Conservation (phyloP, 257 asterid genomes). For the Sherardia arvensis region DNA sequence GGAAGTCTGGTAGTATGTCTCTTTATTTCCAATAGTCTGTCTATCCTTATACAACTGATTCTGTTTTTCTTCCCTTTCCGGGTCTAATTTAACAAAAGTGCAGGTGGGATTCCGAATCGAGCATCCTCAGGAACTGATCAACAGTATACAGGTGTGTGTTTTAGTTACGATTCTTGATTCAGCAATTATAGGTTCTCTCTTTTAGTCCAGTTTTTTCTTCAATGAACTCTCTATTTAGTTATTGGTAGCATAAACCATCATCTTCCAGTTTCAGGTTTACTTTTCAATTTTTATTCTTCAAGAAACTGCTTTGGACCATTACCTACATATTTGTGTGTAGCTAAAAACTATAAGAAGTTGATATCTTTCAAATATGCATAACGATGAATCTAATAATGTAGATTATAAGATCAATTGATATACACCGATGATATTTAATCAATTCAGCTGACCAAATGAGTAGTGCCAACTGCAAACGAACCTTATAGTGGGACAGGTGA, state of each 20-base stretch:
- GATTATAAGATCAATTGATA: no score
- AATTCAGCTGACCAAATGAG: not conserved
- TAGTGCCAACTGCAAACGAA: not conserved
- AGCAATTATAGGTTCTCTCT: not conserved
- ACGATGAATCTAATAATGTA: not conserved
- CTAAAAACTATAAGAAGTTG: not conserved
- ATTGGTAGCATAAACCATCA: not conserved
- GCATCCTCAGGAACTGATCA: slow-evolving; percentile 89
- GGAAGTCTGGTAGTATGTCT: not conserved
- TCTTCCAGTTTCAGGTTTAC: not conserved
- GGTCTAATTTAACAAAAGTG: slow-evolving; percentile 2
- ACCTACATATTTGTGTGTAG: not conserved
- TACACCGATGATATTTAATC: no score
- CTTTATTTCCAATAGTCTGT: not conserved
- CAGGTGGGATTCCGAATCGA: slow-evolving; percentile 93
- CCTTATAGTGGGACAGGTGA: not conserved
- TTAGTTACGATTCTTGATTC: not conserved
- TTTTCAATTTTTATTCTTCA: no score
- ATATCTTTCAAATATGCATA: no score
- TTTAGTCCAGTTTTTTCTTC: not conserved
- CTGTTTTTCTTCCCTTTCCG: not conserved
- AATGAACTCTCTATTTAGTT: not conserved
- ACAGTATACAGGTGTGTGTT: slow-evolving; percentile 66
- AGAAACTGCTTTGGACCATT: not conserved
- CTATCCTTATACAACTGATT: not conserved